These are phyloP conservation scores for Nitzschia palea DNA, from an alignment of 108 stramenopile species.

Conservation along the genomic window DNA sequence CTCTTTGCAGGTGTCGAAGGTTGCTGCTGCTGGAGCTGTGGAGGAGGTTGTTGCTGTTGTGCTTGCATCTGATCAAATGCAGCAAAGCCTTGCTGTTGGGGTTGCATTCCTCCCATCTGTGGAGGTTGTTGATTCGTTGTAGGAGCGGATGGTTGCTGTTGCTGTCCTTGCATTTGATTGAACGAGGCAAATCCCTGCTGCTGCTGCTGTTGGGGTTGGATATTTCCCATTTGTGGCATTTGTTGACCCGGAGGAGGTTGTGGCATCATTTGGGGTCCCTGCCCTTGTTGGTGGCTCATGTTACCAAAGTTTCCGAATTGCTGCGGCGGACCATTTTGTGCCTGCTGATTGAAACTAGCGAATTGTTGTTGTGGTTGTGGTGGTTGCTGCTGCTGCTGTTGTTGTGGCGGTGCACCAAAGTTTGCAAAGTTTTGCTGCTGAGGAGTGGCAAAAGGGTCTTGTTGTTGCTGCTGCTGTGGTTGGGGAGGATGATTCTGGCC, in stretches of 20 bases:
- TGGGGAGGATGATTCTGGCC: constrained; percentile 21
- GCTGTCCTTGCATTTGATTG: constrained; percentile 4
- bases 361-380: neutral
- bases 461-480: constrained; percentile 21
- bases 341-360: no score
- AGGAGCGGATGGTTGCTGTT: constrained; percentile 19
- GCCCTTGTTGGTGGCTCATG: constrained; percentile 1
- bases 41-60: constrained; percentile 29
- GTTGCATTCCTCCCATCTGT: constrained; percentile 1
- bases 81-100: constrained; percentile 3
- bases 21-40: constrained; percentile 8
- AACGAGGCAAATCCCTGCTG: constrained; percentile 27
- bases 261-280: no score
- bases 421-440: constrained; percentile 20
- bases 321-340: neutral
- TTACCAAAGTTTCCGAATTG: constrained; percentile 12
- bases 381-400: constrained; percentile 20
- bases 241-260: constrained; percentile 14
- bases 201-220: constrained; percentile 30
- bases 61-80: constrained; percentile 16
- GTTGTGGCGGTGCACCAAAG: neutral
- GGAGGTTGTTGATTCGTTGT: constrained; percentile 16
- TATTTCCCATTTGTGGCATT: neutral
- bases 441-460: no score
- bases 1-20: neutral